Conservation (phyloP, 345 rosid genomes). For the Arabis alpina region DNA sequence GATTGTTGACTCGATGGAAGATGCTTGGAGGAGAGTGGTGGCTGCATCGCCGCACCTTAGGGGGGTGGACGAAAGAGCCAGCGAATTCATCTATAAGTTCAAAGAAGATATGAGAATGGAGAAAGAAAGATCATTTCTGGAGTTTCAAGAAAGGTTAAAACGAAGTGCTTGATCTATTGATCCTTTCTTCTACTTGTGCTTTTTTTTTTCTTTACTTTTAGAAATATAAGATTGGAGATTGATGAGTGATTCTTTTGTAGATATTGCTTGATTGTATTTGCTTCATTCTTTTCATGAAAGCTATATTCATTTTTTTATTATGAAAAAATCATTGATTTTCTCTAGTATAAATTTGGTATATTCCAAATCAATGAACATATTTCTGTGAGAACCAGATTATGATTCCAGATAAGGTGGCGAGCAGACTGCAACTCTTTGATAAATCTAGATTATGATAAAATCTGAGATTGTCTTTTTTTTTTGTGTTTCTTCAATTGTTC, state of each 20-base stretch:
- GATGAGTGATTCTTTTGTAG: not conserved
- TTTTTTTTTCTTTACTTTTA: not conserved
- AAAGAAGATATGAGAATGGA: constrained; percentile 58
- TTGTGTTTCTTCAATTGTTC: too few species aligned
- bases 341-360: too few species aligned
- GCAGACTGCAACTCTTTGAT: too few species aligned
- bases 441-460: too few species aligned
- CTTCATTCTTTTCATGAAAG: not conserved
- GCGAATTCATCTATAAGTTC: constrained; percentile 64
- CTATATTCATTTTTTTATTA: not conserved
- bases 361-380: too few species aligned
- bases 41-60: constrained; percentile 70
- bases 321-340: too few species aligned
- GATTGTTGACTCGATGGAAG: constrained; percentile 53
- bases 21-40: constrained; percentile 72
- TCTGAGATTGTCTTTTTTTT: too few species aligned
- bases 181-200: not conserved
- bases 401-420: too few species aligned
- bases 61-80: constrained; percentile 75
- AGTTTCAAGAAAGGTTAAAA: constrained; percentile 66
- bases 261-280: not conserved
- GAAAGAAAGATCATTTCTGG: constrained; percentile 59
- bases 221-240: not conserved
- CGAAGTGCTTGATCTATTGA: constrained; percentile 46
- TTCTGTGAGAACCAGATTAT: too few species aligned